These are phyloP conservation scores for Mortierella sp. DNA, from an alignment of 371 early-diverging fungal genomes.

Conservation along the genomic window DNA sequence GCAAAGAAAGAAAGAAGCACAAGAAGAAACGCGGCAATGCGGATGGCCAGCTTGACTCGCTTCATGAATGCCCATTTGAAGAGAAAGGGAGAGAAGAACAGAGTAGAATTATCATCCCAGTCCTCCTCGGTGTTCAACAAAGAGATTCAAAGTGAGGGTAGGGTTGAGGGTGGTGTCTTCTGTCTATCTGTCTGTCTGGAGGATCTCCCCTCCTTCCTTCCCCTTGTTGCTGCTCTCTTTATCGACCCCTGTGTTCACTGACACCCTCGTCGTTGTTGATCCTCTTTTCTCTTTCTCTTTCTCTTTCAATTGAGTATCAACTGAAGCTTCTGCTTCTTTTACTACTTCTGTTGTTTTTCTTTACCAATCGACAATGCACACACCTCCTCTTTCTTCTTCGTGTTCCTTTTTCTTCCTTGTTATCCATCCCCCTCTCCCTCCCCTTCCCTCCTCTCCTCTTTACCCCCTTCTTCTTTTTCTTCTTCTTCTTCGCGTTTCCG, in stretches of 20 bases:
- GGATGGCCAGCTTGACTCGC: too few relatives aligned
- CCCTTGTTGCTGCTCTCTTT: background rate
- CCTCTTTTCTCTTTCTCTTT: background rate
- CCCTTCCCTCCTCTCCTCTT: background rate
- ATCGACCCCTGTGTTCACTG: background rate
- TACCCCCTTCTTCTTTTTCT: background rate
- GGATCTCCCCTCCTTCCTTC: background rate
- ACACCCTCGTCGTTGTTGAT: background rate
- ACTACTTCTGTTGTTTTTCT: too few relatives aligned
- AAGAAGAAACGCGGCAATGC: background rate
- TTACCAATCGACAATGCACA: background rate
- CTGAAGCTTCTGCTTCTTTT: background rate
- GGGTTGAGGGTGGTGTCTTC: background rate
- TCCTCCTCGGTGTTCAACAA: too few relatives aligned
- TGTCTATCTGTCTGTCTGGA: background rate
- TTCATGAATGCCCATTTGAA: background rate
- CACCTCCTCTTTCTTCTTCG: background rate
- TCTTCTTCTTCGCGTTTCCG: background rate
- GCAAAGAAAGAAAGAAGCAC: too few relatives aligned
- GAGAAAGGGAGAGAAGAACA: too few relatives aligned
- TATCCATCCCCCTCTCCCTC: background rate
- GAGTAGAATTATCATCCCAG: background rate
- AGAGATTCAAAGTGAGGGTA: too few relatives aligned
- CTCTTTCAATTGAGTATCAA: background rate
- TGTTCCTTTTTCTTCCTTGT: background rate